These are phyloP conservation scores for Talaromyces sp. DNA, from an alignment of 2,329 filamentous ascomycete genomes.

Conservation along the genomic window DNA sequence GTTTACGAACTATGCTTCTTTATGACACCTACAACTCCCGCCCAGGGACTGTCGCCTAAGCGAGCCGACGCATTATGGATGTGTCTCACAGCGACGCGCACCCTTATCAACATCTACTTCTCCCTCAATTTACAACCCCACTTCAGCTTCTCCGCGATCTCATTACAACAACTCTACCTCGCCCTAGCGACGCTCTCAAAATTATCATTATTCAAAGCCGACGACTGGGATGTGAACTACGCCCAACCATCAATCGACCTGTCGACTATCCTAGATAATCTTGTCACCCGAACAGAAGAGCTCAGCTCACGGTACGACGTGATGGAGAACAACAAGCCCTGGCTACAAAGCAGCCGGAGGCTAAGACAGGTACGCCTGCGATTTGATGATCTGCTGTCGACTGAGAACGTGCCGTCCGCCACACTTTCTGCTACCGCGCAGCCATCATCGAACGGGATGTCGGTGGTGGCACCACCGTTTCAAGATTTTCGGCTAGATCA, in stretches of 20 bases:
- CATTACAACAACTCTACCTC: slow-evolving; percentile 11
- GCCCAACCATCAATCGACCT: slow-evolving; percentile 9
- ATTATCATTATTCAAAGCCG: slow-evolving; percentile 8
- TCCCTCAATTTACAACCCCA: slow-evolving; percentile 2
- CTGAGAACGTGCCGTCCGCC: slow-evolving; percentile 7
- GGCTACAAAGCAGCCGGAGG: slow-evolving; percentile 12
- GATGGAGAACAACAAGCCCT: slow-evolving; percentile 12
- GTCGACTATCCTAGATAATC: slow-evolving; percentile 4
- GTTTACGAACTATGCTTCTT: slow-evolving; percentile 12
- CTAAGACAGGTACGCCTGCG: slow-evolving; percentile 8
- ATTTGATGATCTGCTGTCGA: slow-evolving; percentile 13
- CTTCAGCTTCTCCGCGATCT: slow-evolving; percentile 8
- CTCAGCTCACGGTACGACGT: slow-evolving; percentile 7
- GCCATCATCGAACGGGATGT: slow-evolving; percentile 8
- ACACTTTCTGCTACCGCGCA: background rate
- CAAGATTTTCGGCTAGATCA: slow-evolving; percentile 9
- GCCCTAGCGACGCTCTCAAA: slow-evolving; percentile 7
- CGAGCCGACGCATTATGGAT: slow-evolving; percentile 11
- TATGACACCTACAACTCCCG: slow-evolving; percentile 6
- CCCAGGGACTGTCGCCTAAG: background rate
- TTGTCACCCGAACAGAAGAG: slow-evolving; percentile 9
- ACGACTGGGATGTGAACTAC: slow-evolving; percentile 13
- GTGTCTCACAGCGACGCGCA: slow-evolving; percentile 12
- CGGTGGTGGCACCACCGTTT: background rate
- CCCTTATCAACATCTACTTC: slow-evolving; percentile 7